Base-by-base conservation (phyloP, 208 protist genomes). In the Crithidia fasciculata region DNA sequence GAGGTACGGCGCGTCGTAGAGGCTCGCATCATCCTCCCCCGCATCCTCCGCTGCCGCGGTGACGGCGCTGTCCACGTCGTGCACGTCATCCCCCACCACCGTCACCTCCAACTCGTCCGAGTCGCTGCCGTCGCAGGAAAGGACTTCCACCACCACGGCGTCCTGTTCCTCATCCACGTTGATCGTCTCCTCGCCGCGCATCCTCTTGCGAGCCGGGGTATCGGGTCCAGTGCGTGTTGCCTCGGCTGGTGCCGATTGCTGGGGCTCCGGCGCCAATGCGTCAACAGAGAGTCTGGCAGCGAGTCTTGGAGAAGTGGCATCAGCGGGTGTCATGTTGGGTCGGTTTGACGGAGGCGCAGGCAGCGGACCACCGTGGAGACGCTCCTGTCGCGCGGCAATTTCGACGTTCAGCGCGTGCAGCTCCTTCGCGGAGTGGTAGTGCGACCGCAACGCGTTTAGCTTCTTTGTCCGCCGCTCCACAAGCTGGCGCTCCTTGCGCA, bases 401-500 rank as follows among this genome's bases (percentile, higher is more conserved):
- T 53, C 58, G n/a, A 36, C 64, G 16, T 72, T 56, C 12, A 76
- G 16, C 36, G 77, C 64, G 16, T 44, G 56, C 65, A 74, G 45
- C 56, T 81, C 73, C 63, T 84, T 93, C 28, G 61, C 45, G 10
- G 69, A 61, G 52, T 84, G 71, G 53, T 87, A 88, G 45, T 80
- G 83, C 49, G 59, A 19, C 37, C 82, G 82, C 36, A 94, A 43
- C 2, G 78, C 64, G 12, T 64, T 62, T 37, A 94, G 72, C 57
- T 76, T 76, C 58, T 80, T 81, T 0, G 65, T 68, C 16, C 76
- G 82, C 54, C 78, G 82, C 62, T 90, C 88, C 9, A 74, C 72
- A 52, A 81, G 4, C 18, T 82, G 78, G 37, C 86, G 78, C 78
- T 92, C 80, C 15, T 82, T 81, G 41, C 82, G 74, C 18, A 96